These are phyloP conservation scores for Aulographum hederae DNA, from an alignment of 2,329 filamentous ascomycete genomes.

Conservation along the genomic window DNA sequence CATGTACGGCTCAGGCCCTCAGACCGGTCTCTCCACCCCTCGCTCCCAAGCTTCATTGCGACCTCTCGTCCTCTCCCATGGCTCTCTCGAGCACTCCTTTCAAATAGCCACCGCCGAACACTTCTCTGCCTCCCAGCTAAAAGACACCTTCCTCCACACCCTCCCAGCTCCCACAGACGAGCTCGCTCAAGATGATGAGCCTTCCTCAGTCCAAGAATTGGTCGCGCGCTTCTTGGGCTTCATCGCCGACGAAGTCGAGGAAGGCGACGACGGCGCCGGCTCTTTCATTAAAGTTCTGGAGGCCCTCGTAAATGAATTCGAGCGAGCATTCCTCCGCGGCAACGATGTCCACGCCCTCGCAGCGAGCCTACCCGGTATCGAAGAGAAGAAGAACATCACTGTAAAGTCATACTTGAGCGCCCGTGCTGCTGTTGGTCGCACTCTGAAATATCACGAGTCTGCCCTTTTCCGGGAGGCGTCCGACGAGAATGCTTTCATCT, in stretches of 20 bases:
- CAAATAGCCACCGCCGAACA: slow-evolving; percentile 89
- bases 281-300: slow-evolving; percentile 88
- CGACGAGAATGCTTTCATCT: slow-evolving; percentile 68
- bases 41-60: slow-evolving; percentile 84
- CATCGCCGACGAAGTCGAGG: slow-evolving; percentile 73
- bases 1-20: slow-evolving; percentile 83
- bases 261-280: slow-evolving; percentile 69
- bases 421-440: slow-evolving; percentile 63
- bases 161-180: slow-evolving; percentile 89
- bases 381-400: slow-evolving; percentile 78
- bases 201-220: slow-evolving; percentile 84
- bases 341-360: slow-evolving; percentile 93
- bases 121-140: slow-evolving; percentile 88
- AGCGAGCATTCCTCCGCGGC: slow-evolving; percentile 81
- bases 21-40: slow-evolving; percentile 93
- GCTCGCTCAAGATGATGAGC: slow-evolving; percentile 93
- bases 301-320: slow-evolving; percentile 85
- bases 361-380: slow-evolving; percentile 72
- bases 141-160: slow-evolving; percentile 71
- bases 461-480: slow-evolving; percentile 77
- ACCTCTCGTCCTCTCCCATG: slow-evolving; percentile 78
- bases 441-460: slow-evolving; percentile 84
- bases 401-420: slow-evolving; percentile 85
- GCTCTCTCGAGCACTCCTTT: slow-evolving; percentile 90
- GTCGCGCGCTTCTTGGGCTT: slow-evolving; percentile 88